Conservation (phyloP, 768 basidiomycete genomes). For the Amanita thiersii region DNA sequence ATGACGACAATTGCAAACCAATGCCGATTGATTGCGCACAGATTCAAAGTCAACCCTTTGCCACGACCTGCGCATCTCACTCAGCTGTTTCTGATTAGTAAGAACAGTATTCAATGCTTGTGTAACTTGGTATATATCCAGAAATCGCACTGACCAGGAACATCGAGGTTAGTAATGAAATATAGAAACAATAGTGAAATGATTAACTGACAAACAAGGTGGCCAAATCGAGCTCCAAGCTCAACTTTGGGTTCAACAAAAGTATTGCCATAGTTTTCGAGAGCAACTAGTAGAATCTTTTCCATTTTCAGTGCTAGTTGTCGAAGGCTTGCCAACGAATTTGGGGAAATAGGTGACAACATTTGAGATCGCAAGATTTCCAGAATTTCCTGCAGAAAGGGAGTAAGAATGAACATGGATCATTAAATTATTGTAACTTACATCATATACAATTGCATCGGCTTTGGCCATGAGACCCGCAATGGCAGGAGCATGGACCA, state of each 20-base stretch:
- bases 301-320: constrained; percentile 90
- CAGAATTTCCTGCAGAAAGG: constrained; percentile 63
- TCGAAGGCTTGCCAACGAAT: constrained; percentile 63
- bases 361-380: constrained; percentile 81
- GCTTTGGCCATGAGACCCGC: constrained; percentile 86
- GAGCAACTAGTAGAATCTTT: constrained; percentile 72
- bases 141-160: constrained; percentile 62
- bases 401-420: constrained; percentile 14
- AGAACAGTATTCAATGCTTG: constrained; percentile 85
- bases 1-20: constrained; percentile 89
- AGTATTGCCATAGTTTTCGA: constrained; percentile 79
- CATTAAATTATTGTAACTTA: constrained; percentile 31
- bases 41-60: constrained; percentile 85
- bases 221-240: constrained; percentile 83
- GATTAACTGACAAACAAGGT: constrained; percentile 68
- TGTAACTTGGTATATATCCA: constrained; percentile 89
- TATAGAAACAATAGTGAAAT: constrained; percentile 4
- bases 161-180: constrained; percentile 8
- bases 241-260: constrained; percentile 92
- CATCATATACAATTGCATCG: constrained; percentile 87
- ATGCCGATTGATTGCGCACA: constrained; percentile 85
- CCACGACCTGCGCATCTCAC: constrained; percentile 86
- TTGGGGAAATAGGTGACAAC: constrained; percentile 64
- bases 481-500: constrained; percentile 84
- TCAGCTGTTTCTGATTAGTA: constrained; percentile 77